A percentile compares a stretch with the other conserved stretches of the same genome.
These are phyloP conservation scores for Stagonosporopsis rhizophila DNA, from an alignment of 2,329 filamentous ascomycete species.

Conservation along the genomic window DNA sequence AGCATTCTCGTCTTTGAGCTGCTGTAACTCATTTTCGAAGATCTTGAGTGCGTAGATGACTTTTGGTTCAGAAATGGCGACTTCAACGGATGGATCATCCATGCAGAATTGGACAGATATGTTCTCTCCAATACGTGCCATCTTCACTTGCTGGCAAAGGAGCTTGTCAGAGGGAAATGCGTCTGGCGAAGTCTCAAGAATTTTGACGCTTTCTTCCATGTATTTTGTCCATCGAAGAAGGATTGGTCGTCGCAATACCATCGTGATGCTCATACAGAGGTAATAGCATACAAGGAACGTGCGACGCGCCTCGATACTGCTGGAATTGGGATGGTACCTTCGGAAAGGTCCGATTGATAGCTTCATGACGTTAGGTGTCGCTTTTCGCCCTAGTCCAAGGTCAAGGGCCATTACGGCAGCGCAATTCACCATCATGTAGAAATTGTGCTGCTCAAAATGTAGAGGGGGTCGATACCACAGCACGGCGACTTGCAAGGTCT, in stretches of 20 bases:
- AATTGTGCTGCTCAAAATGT: conserved; percentile 84
- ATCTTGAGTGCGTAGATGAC: conserved; percentile 63
- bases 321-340: conserved; percentile 53
- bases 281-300: conserved; percentile 69
- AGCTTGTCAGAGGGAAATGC: conserved; percentile 63
- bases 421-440: conserved; percentile 85
- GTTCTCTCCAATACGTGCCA: conserved; percentile 65
- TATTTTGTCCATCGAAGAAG: conserved; percentile 68
- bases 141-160: conserved; percentile 64
- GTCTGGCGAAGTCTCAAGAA: conserved; percentile 63
- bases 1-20: conserved; percentile 47
- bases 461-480: conserved; percentile 88
- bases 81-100: conserved; percentile 59
- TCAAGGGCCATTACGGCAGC: conserved; percentile 84
- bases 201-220: conserved; percentile 67
- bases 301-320: conserved; percentile 63
- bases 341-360: conserved; percentile 44
- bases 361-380: conserved; percentile 51
- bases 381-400: conserved; percentile 73
- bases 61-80: conserved; percentile 62
- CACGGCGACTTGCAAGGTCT: conserved; percentile 76
- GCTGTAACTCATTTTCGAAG: conserved; percentile 60
- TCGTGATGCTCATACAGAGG: conserved; percentile 63
- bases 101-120: conserved; percentile 64
- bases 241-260: conserved; percentile 65